These are phyloP conservation scores for Amanita inopinata DNA, from an alignment of 768 basidiomycete species.

Conservation along the genomic window DNA sequence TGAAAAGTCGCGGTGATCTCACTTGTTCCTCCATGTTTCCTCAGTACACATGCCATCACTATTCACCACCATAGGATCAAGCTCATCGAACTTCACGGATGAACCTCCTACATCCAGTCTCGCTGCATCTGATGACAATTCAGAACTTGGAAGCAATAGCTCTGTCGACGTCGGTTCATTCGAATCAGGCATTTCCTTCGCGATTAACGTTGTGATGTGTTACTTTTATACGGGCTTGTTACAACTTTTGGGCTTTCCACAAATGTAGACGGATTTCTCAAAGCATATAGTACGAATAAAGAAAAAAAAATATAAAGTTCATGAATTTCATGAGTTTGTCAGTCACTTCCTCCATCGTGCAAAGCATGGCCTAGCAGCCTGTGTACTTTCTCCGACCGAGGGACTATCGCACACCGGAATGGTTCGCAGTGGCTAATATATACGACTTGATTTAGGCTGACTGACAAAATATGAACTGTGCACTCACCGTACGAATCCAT, in stretches of 20 bases:
- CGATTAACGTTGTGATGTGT: too few relatives aligned
- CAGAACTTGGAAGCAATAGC: slow-evolving; percentile 1
- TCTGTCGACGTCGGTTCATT: background rate
- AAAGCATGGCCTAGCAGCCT: slow-evolving; percentile 15
- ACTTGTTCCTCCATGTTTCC: slow-evolving; percentile 46
- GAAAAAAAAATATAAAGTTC: too few relatives aligned
- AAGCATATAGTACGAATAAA: too few relatives aligned
- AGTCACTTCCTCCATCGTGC: slow-evolving; percentile 1
- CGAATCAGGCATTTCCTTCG: background rate
- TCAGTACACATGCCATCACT: slow-evolving; percentile 55
- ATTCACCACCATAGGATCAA: slow-evolving; percentile 65
- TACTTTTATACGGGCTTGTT: too few relatives aligned
- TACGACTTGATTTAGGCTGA: background rate
- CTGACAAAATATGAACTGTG: background rate
- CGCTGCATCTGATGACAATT: background rate
- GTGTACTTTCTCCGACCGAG: slow-evolving; percentile 26
- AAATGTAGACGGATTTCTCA: too few relatives aligned
- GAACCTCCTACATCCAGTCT: slow-evolving; percentile 12
- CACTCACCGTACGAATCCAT: slow-evolving; percentile 39
- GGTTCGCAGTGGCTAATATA: slow-evolving; percentile 38
- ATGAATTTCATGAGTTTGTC: too few relatives aligned
- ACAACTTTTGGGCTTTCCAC: too few relatives aligned
- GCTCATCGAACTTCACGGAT: slow-evolving; percentile 41
- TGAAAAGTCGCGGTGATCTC: slow-evolving; percentile 11
- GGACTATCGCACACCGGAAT: slow-evolving; percentile 36